Evolutionary conservation across 2,329 filamentous ascomycete genomes (phyloP).

Genomic region (Eutypa lata): DNA sequence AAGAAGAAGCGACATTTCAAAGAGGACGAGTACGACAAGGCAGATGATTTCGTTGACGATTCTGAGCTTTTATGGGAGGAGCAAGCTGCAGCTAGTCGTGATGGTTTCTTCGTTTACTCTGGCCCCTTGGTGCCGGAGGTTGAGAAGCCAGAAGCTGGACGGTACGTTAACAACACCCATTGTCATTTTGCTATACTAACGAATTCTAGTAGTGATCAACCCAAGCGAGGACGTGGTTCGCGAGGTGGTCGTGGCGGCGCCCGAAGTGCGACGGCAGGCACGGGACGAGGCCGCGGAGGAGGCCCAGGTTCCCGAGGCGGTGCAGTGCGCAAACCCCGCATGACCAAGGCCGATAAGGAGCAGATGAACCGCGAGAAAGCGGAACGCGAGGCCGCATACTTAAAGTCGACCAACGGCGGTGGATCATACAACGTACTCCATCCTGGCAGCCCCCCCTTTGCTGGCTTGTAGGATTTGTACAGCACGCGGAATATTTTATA

Average conservation of each 20-base stretch:
- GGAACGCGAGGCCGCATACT: conserved; percentile 56
- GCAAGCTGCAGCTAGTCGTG: conserved; percentile 87
- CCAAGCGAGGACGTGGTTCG: conserved; percentile 62
- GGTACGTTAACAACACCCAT: conserved; percentile 37
- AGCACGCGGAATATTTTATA: too few species aligned
- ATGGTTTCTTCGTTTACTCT: conserved; percentile 97
- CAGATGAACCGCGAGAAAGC: conserved; percentile 79
- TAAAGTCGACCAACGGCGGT: conserved; percentile 22
- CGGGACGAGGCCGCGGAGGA: conserved; percentile 27
- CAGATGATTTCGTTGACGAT: conserved; percentile 86
- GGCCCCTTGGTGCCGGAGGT: conserved; percentile 85
- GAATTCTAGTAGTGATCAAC: conserved; percentile 61
- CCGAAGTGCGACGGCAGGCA: conserved; percentile 10
- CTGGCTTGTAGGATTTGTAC: conserved; percentile 21
- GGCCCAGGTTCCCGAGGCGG: conserved; percentile 73
- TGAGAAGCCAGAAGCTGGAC: conserved; percentile 61
- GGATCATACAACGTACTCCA: conserved; percentile 30
- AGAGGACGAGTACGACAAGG: conserved; percentile 80
- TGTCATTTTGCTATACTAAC: conserved; percentile 31
- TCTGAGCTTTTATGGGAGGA: conserved; percentile 95
- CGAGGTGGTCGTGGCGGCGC: conserved; percentile 36
- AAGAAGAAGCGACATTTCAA: conserved; percentile 80
- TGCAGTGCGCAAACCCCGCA: conserved; percentile 73
- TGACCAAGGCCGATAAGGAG: conserved; percentile 81
- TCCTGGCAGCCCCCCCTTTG: conserved; percentile 30